phyloP scores from a whole-genome alignment of 2,329 filamentous ascomycete genomes.

The Colletotrichum musae region DNA sequence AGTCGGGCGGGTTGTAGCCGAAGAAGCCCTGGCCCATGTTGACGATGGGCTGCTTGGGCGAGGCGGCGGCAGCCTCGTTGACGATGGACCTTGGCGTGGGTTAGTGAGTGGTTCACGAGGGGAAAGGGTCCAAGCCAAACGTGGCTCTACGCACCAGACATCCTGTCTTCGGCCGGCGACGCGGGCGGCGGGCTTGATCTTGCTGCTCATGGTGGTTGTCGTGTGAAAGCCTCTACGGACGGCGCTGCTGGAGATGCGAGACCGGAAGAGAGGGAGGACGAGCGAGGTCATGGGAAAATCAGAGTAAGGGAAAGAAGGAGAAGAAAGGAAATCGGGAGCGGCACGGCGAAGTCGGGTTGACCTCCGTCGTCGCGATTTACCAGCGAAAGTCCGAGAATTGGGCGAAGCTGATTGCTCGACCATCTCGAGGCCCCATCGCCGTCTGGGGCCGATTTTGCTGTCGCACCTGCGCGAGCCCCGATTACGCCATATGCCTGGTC shows the following conservation, averaged over 20 bases:
- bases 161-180: constrained; percentile 66
- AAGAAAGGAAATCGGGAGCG: constrained; percentile 18
- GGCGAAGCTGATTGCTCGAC: constrained; percentile 38
- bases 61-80: constrained; percentile 75
- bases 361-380: constrained; percentile 6
- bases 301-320: background rate
- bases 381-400: constrained; percentile 27
- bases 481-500: constrained; percentile 32
- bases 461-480: constrained; percentile 13
- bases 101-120: constrained; percentile 19
- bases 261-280: constrained; percentile 40
- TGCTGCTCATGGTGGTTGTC: constrained; percentile 59
- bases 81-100: constrained; percentile 69
- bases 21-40: constrained; percentile 82
- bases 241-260: constrained; percentile 38
- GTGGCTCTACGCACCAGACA: constrained; percentile 63
- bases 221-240: constrained; percentile 39
- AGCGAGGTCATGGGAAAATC: constrained; percentile 36
- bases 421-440: constrained; percentile 27
- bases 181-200: constrained; percentile 65
- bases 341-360: constrained; percentile 6
- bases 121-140: too few species aligned
- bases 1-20: constrained; percentile 93
- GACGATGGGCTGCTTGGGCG: constrained; percentile 74
- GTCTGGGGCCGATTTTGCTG: constrained; percentile 28